phyloP scores from a whole-genome alignment of 306 rosid genomes.

The Citrullus amarus region DNA sequence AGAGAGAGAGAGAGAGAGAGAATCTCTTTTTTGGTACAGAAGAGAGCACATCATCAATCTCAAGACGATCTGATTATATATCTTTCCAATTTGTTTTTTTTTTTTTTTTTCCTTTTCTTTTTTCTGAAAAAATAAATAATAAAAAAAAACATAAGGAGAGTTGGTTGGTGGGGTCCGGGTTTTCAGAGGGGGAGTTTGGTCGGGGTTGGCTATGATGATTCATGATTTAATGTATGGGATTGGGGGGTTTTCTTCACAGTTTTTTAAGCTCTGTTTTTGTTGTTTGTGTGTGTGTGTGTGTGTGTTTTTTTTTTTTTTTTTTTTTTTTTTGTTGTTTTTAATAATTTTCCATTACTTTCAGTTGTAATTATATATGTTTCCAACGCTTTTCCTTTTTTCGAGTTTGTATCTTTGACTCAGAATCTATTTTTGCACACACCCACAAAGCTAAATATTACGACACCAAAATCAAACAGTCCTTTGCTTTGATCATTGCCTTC shows the following conservation, averaged over 20 bases:
- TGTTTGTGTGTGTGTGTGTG: too few relatives aligned
- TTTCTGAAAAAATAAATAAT: too few relatives aligned
- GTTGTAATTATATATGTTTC: not conserved
- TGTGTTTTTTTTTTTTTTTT: not conserved
- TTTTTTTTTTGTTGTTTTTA: not conserved
- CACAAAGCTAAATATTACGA: not conserved
- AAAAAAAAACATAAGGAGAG: too few relatives aligned
- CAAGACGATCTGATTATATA: conserved; percentile 33
- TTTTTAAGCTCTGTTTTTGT: not conserved
- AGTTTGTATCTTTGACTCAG: conserved; percentile 25
- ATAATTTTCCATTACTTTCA: not conserved
- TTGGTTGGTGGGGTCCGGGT: conserved; percentile 12
- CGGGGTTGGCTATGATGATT: conserved; percentile 18
- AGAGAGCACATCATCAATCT: conserved; percentile 55
- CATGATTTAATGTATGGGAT: conserved; percentile 4
- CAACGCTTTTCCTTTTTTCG: conserved; percentile 12
- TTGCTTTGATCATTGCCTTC: conserved; percentile 25
- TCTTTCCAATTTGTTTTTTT: not conserved
- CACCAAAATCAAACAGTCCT: not conserved
- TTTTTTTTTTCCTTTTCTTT: not conserved
- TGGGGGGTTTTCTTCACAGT: not conserved
- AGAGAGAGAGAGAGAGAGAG: conserved; percentile 15
- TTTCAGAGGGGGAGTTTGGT: conserved; percentile 18
- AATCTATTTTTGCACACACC: conserved; percentile 4
- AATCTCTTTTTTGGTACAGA: conserved; percentile 52